Percentiles rank a stretch among this genome's conserved stretches.
Evolutionary conservation across 2,329 filamentous ascomycete species (phyloP).

Genomic region (Fusarium sarcochroum): DNA sequence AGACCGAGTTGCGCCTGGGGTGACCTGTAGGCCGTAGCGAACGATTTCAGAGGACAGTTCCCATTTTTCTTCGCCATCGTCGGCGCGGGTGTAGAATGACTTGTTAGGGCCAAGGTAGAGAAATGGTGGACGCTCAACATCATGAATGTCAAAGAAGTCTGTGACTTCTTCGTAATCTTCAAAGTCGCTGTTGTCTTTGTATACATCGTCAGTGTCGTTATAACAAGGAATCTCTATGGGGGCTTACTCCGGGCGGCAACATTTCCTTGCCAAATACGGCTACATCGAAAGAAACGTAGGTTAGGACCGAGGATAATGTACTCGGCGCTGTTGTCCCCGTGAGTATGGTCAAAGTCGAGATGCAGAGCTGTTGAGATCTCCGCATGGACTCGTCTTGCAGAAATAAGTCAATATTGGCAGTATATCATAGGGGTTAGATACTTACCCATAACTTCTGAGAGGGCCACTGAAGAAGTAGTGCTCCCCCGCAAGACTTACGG

Average conservation of each 20-base stretch:
- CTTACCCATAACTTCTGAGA: constrained; percentile 38
- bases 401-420: not conserved
- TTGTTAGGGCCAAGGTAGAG: constrained; percentile 37
- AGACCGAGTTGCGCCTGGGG: constrained; percentile 13
- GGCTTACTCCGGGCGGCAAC: constrained; percentile 37
- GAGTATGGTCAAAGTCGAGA: constrained; percentile 22
- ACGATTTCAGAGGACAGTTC: constrained; percentile 14
- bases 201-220: not conserved
- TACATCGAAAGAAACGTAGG: constrained; percentile 42
- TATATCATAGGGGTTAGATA: not conserved
- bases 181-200: constrained; percentile 35
- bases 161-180: constrained; percentile 35
- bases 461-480: constrained; percentile 44
- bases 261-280: constrained; percentile 25
- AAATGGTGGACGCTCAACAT: constrained; percentile 43
- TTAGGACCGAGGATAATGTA: constrained; percentile 43
- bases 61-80: constrained; percentile 36
- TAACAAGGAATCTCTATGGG: no score
- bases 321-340: constrained; percentile 11
- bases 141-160: constrained; percentile 32
- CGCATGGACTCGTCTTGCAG: constrained; percentile 20
- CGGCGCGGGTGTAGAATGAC: constrained; percentile 40
- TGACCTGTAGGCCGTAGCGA: constrained; percentile 19
- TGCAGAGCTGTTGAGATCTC: not conserved
- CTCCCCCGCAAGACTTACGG: constrained; percentile 38